A percentile compares a stretch with the other conserved stretches of the same genome.
phyloP scores from a whole-genome alignment of 2,329 filamentous ascomycete genomes.

The Pseudogymnoascus verrucosus region DNA sequence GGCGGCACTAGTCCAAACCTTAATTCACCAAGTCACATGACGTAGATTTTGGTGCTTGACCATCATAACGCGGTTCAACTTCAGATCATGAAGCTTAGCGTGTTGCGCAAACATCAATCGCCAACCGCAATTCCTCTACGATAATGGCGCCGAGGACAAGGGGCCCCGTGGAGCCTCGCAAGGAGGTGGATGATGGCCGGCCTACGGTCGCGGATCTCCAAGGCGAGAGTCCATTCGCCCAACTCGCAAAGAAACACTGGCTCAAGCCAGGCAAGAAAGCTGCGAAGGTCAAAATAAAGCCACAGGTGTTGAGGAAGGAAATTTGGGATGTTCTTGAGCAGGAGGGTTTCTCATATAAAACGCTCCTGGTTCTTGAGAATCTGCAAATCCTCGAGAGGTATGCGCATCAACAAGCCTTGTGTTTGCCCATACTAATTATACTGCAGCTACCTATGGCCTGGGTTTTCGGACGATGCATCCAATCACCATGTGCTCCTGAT shows the following conservation, averaged over 20 bases:
- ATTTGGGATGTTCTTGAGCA: slow-evolving; percentile 86
- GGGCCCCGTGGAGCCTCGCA: slow-evolving; percentile 21
- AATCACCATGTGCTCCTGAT: slow-evolving; percentile 88
- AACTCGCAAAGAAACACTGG: slow-evolving; percentile 81
- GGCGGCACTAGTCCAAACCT: slow-evolving; percentile 4
- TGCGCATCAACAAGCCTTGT: slow-evolving; percentile 14
- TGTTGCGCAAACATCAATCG: slow-evolving; percentile 8
- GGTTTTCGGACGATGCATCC: slow-evolving; percentile 78
- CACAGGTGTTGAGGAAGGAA: slow-evolving; percentile 72
- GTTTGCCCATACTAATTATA: slow-evolving; percentile 17
- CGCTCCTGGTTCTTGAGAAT: slow-evolving; percentile 77
- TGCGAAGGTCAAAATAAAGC: slow-evolving; percentile 64
- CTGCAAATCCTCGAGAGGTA: slow-evolving; percentile 82
- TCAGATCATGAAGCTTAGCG: neutral
- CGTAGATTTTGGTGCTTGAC: neutral
- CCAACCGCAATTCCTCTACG: slow-evolving; percentile 6
- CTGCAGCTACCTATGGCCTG: slow-evolving; percentile 82
- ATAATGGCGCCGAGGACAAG: slow-evolving; percentile 27
- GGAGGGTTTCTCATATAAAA: slow-evolving; percentile 68
- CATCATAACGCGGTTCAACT: slow-evolving; percentile 9
- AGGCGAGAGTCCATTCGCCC: slow-evolving; percentile 63
- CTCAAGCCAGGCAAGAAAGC: slow-evolving; percentile 55
- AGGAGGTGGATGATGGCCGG: slow-evolving; percentile 37
- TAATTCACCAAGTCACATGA: slow-evolving; percentile 10
- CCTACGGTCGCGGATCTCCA: slow-evolving; percentile 62